Evolutionary conservation across 768 basidiomycete genomes (phyloP).

Genomic region (Mycena latifolia): DNA sequence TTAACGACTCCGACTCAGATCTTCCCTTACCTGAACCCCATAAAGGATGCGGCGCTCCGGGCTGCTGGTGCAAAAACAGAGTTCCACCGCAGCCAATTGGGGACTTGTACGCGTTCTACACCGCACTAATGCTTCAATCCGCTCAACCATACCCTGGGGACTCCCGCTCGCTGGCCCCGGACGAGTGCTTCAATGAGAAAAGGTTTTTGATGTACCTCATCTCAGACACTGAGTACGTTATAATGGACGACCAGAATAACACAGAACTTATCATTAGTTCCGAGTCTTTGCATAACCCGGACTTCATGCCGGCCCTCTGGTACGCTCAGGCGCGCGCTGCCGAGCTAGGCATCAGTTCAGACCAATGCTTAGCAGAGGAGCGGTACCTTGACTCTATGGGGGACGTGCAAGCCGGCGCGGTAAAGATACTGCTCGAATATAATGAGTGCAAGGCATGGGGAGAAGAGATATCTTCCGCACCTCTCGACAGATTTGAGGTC

Average conservation of each 20-base stretch:
- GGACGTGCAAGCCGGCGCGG: no score
- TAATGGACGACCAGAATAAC: background rate
- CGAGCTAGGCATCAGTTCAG: no score
- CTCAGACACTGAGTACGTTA: background rate
- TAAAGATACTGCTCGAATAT: no score
- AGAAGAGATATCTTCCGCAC: no score
- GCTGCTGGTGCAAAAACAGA: background rate
- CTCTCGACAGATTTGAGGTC: no score
- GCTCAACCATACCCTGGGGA: conserved; percentile 5
- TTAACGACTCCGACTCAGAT: background rate
- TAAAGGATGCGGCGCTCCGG: no score
- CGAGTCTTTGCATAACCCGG: background rate
- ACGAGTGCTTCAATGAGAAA: background rate
- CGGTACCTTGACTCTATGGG: no score
- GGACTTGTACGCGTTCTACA: conserved; percentile 5
- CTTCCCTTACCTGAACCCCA: no score
- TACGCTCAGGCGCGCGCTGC: no score
- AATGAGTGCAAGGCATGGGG: no score
- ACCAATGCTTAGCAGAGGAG: no score
- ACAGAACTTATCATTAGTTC: background rate
- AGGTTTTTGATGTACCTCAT: background rate
- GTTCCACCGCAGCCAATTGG: background rate
- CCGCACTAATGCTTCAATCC: background rate
- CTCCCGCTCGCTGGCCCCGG: background rate
- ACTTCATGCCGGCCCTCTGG: background rate